Evolutionary conservation across 345 rosid species (phyloP), one percentile per base, ranked within the genome.

Genomic region (Turnera subulata): DNA sequence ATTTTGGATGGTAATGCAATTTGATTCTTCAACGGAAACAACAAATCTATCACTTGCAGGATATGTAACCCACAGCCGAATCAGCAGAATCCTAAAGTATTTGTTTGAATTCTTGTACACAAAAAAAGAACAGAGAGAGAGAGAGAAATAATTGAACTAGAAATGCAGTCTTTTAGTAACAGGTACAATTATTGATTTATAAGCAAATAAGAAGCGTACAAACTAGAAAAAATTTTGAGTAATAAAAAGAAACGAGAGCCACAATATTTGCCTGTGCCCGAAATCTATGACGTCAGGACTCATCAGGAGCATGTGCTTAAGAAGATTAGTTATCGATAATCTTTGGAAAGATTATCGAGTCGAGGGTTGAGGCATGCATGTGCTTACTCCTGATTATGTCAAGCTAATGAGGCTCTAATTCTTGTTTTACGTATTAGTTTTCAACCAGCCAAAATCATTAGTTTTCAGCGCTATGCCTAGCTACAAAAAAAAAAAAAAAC

Each of bases 1-100:
- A 46, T 17, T 48, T 69, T 57, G 71, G 69, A 61, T 15, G 58
- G 51, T n/a, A 47, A 62, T 37, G 66, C 50, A 54, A 62, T 21
- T 56, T 51, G 54, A 49, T 63, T 53, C 54, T 61, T 26, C 33
- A 22, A 18, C 33, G 53, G 63, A 16, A 29, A 59, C 21, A 60
- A 57, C 35, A 42, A 67, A 57, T 67, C 42, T 50, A 55, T 50
- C 20, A 39, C 66, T 46, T 50, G 58, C 64, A 43, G 58, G 55
- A 64, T 46, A 6, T 59, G 73, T 16, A 67, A 29, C 57, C 57
- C 18, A 12, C 21, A 42, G 18, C 32, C 15, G 49, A 7, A 20
- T 50, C 53, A 51, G 44, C 55, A 57, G 15, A 6, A 46, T 55
- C 44, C 13, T 8, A 29, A 29, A 4, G 35, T 29, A 8, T 8